These are phyloP conservation scores for Paradendryphiella salina DNA, from an alignment of 2,329 filamentous ascomycete genomes.

Conservation along the genomic window DNA sequence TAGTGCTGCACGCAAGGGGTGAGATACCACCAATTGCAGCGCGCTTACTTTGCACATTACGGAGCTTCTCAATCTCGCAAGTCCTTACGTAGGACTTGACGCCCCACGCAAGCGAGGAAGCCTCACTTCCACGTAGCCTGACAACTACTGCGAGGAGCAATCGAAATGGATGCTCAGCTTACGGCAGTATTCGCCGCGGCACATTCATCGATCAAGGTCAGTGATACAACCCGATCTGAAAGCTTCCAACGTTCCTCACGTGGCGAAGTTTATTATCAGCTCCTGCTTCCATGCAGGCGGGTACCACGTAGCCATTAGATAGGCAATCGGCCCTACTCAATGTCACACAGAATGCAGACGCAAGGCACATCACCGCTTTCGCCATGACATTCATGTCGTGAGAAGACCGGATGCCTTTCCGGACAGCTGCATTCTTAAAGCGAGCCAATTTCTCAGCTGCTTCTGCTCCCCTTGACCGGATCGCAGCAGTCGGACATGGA, in stretches of 20 bases:
- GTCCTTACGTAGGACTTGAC: constrained; percentile 2
- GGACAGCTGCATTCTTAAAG: constrained; percentile 3
- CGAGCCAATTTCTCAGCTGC: not conserved
- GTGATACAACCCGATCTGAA: constrained; percentile 26
- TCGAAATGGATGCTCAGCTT: constrained; percentile 9
- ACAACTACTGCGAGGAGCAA: constrained; percentile 1
- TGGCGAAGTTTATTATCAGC: constrained; percentile 5
- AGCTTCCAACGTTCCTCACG: constrained; percentile 3
- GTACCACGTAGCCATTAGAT: constrained; percentile 6
- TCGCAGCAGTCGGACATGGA: not conserved
- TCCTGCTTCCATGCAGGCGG: constrained; percentile 12
- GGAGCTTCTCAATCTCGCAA: constrained; percentile 5
- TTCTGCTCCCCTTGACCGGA: not conserved
- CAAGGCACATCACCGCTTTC: constrained; percentile 15
- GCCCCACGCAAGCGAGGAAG: constrained; percentile 6
- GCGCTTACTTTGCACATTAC: constrained; percentile 20
- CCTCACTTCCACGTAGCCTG: not conserved
- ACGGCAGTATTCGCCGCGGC: constrained; percentile 5
- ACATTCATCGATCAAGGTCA: constrained; percentile 22
- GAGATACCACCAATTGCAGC: constrained; percentile 7
- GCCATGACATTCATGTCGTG: constrained; percentile 2
- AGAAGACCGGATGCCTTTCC: not conserved
- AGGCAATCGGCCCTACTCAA: constrained; percentile 12
- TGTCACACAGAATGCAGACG: constrained; percentile 13
- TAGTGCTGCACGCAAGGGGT: not conserved